phyloP scores from a whole-genome alignment of 164 flowering plant genomes.

The Tetracentron sinense region DNA sequence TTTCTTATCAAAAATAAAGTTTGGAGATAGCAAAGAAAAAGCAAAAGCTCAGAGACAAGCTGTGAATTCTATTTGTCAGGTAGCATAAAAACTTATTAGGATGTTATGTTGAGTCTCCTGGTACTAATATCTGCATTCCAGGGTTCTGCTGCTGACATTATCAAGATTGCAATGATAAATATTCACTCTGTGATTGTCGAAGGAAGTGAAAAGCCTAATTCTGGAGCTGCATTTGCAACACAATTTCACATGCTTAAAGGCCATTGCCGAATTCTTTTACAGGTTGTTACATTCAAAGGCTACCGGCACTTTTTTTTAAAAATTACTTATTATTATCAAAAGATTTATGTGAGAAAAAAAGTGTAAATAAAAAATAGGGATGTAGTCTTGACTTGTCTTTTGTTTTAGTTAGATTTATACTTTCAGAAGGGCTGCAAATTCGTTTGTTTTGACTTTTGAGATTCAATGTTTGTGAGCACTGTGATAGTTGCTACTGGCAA shows the following conservation, averaged over 20 bases:
- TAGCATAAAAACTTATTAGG: conserved; percentile 17
- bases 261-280: conserved; percentile 80
- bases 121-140: conserved; percentile 24
- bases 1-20: conserved; percentile 76
- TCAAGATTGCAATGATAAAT: conserved; percentile 90
- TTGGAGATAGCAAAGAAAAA: conserved; percentile 71
- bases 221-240: conserved; percentile 22
- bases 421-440: background rate
- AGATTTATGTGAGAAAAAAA: no score
- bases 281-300: conserved; percentile 42
- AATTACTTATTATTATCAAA: no score
- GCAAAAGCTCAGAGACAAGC: conserved; percentile 98
- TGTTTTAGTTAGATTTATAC: background rate
- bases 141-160: conserved; percentile 99
- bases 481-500: conserved; percentile 8
- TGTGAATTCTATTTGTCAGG: conserved; percentile 98
- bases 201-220: conserved; percentile 23
- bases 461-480: background rate
- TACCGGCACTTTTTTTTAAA: background rate
- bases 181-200: conserved; percentile 58
- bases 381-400: background rate
- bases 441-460: background rate
- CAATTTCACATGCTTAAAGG: conserved; percentile 59
- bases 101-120: background rate
- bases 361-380: background rate